Conservation (phyloP, 371 early-diverging fungal species). For the Globomyces sp. region DNA sequence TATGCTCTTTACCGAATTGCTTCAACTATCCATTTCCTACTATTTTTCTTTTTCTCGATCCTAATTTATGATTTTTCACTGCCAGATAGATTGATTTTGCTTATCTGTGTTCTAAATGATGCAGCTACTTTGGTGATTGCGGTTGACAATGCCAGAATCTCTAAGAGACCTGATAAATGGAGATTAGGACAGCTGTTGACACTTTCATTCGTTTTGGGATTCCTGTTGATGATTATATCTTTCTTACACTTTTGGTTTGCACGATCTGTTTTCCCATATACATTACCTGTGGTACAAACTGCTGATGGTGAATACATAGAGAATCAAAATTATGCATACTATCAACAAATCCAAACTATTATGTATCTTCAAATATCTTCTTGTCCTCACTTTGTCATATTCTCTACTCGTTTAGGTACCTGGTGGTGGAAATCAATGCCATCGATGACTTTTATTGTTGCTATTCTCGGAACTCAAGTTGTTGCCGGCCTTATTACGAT, state of each 20-base stretch:
- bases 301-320: conserved; percentile 29
- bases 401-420: conserved; percentile 84
- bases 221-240: conserved; percentile 70
- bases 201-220: conserved; percentile 70
- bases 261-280: conserved; percentile 60
- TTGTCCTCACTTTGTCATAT: conserved; percentile 93
- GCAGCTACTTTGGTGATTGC: conserved; percentile 90
- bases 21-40: conserved; percentile 87
- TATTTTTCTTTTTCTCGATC: conserved; percentile 89
- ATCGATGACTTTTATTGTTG: conserved; percentile 70
- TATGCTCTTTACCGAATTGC: conserved; percentile 92
- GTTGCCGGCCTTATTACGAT: conserved; percentile 86
- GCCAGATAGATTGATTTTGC: conserved; percentile 76
- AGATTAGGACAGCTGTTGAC: conserved; percentile 83
- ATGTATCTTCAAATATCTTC: conserved; percentile 91
- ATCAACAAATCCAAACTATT: conserved; percentile 49
- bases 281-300: background rate
- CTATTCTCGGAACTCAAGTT: conserved; percentile 86
- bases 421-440: conserved; percentile 86
- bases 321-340: conserved; percentile 21
- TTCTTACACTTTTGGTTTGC: conserved; percentile 81
- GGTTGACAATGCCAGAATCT: conserved; percentile 87
- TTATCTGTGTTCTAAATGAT: conserved; percentile 81
- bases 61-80: conserved; percentile 76
- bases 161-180: conserved; percentile 87